These are phyloP conservation scores for Neonothopanus nambi DNA, from an alignment of 1,284 basidiomycete genomes.

Conservation along the genomic window DNA sequence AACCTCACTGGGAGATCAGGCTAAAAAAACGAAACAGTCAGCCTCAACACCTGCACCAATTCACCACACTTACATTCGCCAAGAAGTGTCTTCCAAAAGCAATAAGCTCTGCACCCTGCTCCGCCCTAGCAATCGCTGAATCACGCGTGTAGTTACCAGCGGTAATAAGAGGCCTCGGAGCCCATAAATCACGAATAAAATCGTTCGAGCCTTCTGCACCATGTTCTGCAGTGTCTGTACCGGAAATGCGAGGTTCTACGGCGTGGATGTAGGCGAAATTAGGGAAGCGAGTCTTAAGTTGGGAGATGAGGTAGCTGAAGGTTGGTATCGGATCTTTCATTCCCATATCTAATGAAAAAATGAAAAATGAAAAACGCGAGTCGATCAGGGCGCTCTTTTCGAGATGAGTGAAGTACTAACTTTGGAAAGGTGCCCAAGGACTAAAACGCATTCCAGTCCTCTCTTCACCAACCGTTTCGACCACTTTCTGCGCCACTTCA, in stretches of 20 bases:
- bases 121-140: too few relatives aligned
- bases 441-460: conserved; percentile 51
- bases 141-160: too few relatives aligned
- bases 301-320: conserved; percentile 29
- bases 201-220: conserved; percentile 22
- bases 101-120: conserved; percentile 3
- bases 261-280: conserved; percentile 50
- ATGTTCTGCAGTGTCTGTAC: neutral
- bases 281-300: conserved; percentile 31
- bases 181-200: conserved; percentile 40
- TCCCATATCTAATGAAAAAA: conserved; percentile 34
- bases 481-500: conserved; percentile 43
- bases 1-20: conserved; percentile 53
- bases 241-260: conserved; percentile 35
- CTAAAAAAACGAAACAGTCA: conserved; percentile 25
- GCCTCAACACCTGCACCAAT: too few relatives aligned
- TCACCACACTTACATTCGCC: conserved; percentile 12
- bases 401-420: conserved; percentile 21
- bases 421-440: conserved; percentile 46
- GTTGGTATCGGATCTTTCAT: conserved; percentile 44
- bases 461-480: conserved; percentile 35
- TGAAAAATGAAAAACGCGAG: neutral
- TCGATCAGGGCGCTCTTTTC: neutral
- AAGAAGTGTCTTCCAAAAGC: conserved; percentile 10
- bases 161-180: conserved; percentile 32